Evolutionary conservation across 495 filamentous ascomycete species (phyloP).

Genomic region (Astrothelium macrocarpum): DNA sequence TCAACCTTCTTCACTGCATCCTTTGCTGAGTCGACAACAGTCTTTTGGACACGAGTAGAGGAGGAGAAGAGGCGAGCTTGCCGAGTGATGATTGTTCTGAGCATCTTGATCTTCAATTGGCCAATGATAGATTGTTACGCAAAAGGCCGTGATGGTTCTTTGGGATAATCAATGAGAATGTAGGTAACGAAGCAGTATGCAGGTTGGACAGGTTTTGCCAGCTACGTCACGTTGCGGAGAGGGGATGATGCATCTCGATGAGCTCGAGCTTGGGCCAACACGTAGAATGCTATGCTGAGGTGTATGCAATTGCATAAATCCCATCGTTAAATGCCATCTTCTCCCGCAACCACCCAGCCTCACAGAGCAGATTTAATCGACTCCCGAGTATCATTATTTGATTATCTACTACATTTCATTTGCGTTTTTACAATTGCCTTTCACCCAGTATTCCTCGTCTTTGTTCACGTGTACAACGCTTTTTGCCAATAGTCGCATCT

Average conservation of each 20-base stretch:
- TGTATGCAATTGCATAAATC: background rate
- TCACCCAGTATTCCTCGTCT: background rate
- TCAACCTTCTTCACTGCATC: conserved; percentile 50
- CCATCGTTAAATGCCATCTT: no score
- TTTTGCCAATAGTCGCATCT: conserved; percentile 43
- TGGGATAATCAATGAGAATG: background rate
- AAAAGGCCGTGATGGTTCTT: no score
- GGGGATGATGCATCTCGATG: background rate
- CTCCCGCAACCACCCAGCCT: no score
- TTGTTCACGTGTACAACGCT: conserved; percentile 25
- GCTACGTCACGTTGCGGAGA: background rate
- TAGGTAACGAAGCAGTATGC: background rate
- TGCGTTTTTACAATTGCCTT: background rate
- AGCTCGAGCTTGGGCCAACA: background rate
- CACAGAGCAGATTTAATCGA: no score
- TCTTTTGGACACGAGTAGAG: conserved; percentile 23
- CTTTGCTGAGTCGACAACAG: conserved; percentile 42
- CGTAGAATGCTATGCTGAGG: no score
- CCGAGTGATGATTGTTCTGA: conserved; percentile 25
- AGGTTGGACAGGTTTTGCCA: background rate
- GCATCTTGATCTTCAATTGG: conserved; percentile 15
- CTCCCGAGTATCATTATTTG: no score
- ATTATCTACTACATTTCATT: no score
- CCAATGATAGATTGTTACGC: background rate
- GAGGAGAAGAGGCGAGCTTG: conserved; percentile 33